Conservation (phyloP, 140 eudicot genomes). For the Erigeron philadelphicus region DNA sequence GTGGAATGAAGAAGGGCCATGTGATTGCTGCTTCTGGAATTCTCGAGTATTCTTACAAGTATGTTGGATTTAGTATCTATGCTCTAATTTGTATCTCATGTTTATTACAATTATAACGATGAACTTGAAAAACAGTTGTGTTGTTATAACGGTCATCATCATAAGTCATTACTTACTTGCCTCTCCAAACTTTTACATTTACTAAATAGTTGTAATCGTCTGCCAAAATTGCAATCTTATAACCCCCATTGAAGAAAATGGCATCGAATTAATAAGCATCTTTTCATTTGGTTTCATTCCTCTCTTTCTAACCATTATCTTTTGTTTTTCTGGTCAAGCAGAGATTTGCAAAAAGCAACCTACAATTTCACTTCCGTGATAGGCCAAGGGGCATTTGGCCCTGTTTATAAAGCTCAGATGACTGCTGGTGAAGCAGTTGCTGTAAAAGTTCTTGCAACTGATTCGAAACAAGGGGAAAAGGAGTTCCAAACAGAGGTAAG, state of each 20-base stretch:
- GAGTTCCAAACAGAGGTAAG: conserved; percentile 90
- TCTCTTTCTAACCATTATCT: not conserved
- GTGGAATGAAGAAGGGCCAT: conserved; percentile 61
- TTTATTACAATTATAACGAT: too few relatives aligned
- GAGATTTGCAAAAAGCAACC: conserved; percentile 97
- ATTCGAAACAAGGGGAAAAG: conserved; percentile 92
- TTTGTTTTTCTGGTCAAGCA: conserved; percentile 31
- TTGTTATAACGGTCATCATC: too few relatives aligned
- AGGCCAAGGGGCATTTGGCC: conserved; percentile 97
- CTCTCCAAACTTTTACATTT: too few relatives aligned
- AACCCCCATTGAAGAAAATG: not conserved
- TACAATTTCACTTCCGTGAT: conserved; percentile 80
- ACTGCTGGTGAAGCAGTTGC: conserved; percentile 88
- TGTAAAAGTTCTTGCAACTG: conserved; percentile 92
- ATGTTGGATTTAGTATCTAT: conserved; percentile 21
- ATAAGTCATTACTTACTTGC: too few relatives aligned
- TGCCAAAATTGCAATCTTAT: not conserved
- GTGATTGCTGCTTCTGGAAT: conserved; percentile 85
- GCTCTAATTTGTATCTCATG: not conserved
- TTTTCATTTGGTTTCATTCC: not conserved
- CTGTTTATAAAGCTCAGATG: conserved; percentile 97
- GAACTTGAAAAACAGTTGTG: too few relatives aligned
- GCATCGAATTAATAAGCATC: not conserved
- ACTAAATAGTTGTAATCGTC: not conserved
- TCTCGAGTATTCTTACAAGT: conserved; percentile 89